phyloP scores from a whole-genome alignment of 306 rosid species.

The Nissolia schottii region DNA sequence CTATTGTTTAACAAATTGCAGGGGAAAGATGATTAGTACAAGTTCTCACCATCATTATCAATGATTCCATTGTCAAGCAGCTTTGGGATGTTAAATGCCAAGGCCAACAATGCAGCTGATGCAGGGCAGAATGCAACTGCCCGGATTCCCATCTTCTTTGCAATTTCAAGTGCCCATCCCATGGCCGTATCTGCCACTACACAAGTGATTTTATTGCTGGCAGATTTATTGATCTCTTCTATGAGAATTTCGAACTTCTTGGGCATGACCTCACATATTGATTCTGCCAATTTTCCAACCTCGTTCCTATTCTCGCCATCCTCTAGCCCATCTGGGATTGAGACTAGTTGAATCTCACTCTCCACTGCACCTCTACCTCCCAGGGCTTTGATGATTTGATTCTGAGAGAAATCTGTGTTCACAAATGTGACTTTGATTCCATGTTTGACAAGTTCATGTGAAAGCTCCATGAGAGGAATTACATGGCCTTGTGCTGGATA shows the following conservation, averaged over 20 bases:
- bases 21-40: neutral
- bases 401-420: constrained; percentile 26
- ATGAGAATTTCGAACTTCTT: no score
- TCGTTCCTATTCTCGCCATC: constrained; percentile 36
- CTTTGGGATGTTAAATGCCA: constrained; percentile 20
- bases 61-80: constrained; percentile 39
- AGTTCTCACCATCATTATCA: constrained; percentile 31
- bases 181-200: constrained; percentile 32
- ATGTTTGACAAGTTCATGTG: constrained; percentile 26
- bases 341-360: constrained; percentile 30
- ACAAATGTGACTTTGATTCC: constrained; percentile 36
- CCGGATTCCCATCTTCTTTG: constrained; percentile 35
- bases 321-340: constrained; percentile 47
- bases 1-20: neutral
- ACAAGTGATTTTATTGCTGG: constrained; percentile 24
- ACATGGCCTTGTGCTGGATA: constrained; percentile 46
- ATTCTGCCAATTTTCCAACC: constrained; percentile 24
- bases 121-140: constrained; percentile 44
- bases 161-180: constrained; percentile 48
- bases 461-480: constrained; percentile 39
- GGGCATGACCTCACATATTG: constrained; percentile 31
- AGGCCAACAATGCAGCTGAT: constrained; percentile 30
- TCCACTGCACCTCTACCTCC: neutral
- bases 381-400: constrained; percentile 30
- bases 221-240: constrained; percentile 26